A percentile compares a stretch with the other conserved stretches of the same genome.
Evolutionary conservation across 768 basidiomycete species (phyloP).

Genomic region (Lactifluus piperatus): DNA sequence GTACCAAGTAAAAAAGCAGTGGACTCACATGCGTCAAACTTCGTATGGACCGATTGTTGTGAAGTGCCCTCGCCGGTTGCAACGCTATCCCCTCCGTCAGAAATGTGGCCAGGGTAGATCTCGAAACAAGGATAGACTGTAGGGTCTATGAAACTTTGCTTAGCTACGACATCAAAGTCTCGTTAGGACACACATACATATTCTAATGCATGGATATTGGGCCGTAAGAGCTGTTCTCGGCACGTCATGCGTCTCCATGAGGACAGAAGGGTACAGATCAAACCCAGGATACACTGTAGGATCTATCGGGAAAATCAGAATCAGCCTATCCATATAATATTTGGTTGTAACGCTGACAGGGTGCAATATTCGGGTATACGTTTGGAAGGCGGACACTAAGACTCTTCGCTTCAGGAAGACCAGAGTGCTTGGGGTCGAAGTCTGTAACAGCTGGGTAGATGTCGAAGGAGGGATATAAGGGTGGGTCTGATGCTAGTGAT

Average conservation of each 20-base stretch:
- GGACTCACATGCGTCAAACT: constrained; percentile 8
- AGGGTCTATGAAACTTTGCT: constrained; percentile 3
- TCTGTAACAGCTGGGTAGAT: background rate
- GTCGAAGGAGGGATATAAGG: constrained; percentile 1
- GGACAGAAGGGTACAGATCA: constrained; percentile 7
- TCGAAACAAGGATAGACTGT: constrained; percentile 15
- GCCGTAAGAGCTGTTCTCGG: background rate
- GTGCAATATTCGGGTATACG: constrained; percentile 2
- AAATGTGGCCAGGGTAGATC: constrained; percentile 13
- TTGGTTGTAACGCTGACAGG: constrained; percentile 4
- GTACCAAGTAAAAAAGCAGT: background rate
- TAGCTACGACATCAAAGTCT: background rate
- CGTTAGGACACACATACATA: constrained; percentile 8
- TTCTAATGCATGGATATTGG: background rate
- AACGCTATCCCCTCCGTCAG: background rate
- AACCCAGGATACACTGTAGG: constrained; percentile 12
- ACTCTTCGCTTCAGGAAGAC: background rate
- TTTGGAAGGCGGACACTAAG: background rate
- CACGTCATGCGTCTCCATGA: background rate
- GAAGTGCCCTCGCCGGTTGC: constrained; percentile 19
- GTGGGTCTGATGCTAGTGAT: background rate
- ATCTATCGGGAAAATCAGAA: background rate
- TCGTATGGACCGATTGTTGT: background rate
- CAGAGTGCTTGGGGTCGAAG: background rate
- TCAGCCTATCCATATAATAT: background rate